Evolutionary conservation across 352 stramenopile genomes (phyloP).

Genomic region (Pseudoperonospora humuli): DNA sequence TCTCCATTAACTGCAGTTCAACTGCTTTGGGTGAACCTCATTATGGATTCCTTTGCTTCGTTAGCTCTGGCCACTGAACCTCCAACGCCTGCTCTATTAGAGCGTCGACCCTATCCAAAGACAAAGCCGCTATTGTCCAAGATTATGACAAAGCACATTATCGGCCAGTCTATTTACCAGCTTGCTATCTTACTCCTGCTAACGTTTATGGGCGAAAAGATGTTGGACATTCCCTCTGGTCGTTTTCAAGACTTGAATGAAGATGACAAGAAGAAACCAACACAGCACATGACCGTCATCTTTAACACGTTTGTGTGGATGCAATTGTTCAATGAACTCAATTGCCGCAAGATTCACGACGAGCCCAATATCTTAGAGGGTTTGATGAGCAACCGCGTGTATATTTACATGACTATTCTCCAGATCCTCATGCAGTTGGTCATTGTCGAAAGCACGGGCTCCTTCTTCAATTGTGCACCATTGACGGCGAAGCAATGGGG

Average conservation of each 20-base stretch:
- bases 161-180: slow-evolving; percentile 89
- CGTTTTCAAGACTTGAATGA: slow-evolving; percentile 32
- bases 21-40: slow-evolving; percentile 98
- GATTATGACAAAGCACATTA: slow-evolving; percentile 94
- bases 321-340: slow-evolving; percentile 90
- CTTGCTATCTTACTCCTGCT: slow-evolving; percentile 85
- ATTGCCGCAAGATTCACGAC: slow-evolving; percentile 77
- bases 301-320: slow-evolving; percentile 98
- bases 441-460: slow-evolving; percentile 91
- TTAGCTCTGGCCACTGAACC: slow-evolving; percentile 92
- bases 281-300: slow-evolving; percentile 92
- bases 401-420: slow-evolving; percentile 86
- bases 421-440: slow-evolving; percentile 91
- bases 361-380: slow-evolving; percentile 91
- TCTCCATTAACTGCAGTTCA: slow-evolving; percentile 93
- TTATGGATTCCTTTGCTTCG: slow-evolving; percentile 97
- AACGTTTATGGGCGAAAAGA: slow-evolving; percentile 65
- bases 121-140: slow-evolving; percentile 90
- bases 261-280: slow-evolving; percentile 39
- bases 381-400: slow-evolving; percentile 88
- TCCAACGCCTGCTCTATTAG: slow-evolving; percentile 84
- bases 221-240: slow-evolving; percentile 41
- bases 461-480: slow-evolving; percentile 54
- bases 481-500: slow-evolving; percentile 43
- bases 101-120: slow-evolving; percentile 88